phyloP scores from a whole-genome alignment of 2,329 filamentous ascomycete genomes.

The Tolypocladium ophioglossoides region DNA sequence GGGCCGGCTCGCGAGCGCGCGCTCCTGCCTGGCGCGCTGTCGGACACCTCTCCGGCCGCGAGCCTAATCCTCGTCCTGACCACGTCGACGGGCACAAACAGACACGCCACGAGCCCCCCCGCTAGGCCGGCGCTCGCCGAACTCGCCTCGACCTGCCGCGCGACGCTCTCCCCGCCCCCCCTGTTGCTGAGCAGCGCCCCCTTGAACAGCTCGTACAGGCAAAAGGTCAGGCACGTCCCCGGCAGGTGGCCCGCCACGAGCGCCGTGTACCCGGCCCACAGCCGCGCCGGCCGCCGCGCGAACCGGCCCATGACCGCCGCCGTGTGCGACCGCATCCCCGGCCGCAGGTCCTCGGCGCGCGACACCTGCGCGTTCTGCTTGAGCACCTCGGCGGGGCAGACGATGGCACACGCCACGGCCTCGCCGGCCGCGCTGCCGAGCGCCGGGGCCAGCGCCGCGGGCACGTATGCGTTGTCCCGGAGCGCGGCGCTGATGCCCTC shows the following conservation, averaged over 20 bases:
- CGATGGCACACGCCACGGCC: slow-evolving; percentile 7
- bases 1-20: neutral
- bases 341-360: neutral
- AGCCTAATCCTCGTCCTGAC: slow-evolving; percentile 11
- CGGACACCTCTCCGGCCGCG: slow-evolving; percentile 1
- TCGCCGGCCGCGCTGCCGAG: slow-evolving; percentile 8
- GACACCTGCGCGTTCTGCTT: slow-evolving; percentile 11
- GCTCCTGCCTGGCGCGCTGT: neutral
- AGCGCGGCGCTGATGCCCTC: slow-evolving; percentile 6
- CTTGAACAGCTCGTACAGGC: slow-evolving; percentile 5
- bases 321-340: neutral
- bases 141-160: slow-evolving; percentile 1
- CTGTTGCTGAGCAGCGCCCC: neutral
- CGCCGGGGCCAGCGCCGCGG: slow-evolving; percentile 4
- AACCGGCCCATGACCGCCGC: neutral
- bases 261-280: slow-evolving; percentile 6
- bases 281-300: slow-evolving; percentile 1
- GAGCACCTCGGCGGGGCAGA: slow-evolving; percentile 9
- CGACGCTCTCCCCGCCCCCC: neutral
- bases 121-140: slow-evolving; percentile 6
- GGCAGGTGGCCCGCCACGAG: slow-evolving; percentile 4
- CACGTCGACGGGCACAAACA: slow-evolving; percentile 10
- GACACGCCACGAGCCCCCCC: slow-evolving; percentile 1
- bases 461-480: slow-evolving; percentile 1
- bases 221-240: slow-evolving; percentile 4